phyloP scores from a whole-genome alignment of 345 rosid species.

The Hevea brasiliensis region DNA sequence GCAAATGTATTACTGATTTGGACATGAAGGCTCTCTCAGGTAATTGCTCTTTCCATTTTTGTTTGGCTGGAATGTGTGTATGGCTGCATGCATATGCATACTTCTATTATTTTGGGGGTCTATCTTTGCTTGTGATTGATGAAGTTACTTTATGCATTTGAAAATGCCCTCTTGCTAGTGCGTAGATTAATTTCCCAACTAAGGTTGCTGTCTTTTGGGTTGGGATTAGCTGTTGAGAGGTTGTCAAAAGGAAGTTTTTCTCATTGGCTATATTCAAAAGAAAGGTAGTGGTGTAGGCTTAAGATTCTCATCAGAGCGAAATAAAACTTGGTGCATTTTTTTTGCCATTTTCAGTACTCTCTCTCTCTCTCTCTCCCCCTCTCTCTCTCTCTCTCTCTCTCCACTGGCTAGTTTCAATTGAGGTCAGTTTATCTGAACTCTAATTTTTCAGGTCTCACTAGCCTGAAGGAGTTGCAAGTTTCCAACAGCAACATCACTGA shows the following conservation, averaged over 20 bases:
- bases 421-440: neutral
- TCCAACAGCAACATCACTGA: slow-evolving; percentile 72
- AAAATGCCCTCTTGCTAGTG: neutral
- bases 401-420: neutral
- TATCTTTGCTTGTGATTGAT: neutral
- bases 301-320: too few species aligned
- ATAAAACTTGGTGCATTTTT: too few species aligned
- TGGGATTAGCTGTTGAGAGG: too few species aligned
- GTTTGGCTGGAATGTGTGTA: too few species aligned
- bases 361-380: too few species aligned
- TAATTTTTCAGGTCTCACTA: slow-evolving; percentile 57
- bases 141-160: neutral
- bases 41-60: slow-evolving; percentile 18
- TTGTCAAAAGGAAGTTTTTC: neutral
- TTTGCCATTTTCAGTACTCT: neutral
- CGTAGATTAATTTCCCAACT: neutral
- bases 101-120: neutral
- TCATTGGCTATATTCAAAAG: neutral
- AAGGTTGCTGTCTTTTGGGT: neutral
- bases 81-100: too few species aligned
- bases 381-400: neutral
- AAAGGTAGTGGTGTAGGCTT: too few species aligned
- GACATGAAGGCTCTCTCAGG: slow-evolving; percentile 79
- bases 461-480: slow-evolving; percentile 64
- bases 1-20: slow-evolving; percentile 70